Evolutionary conservation across 202 grass and related monocot species (phyloP).

Genomic region (Bolboschoenoplectus hybrid): DNA sequence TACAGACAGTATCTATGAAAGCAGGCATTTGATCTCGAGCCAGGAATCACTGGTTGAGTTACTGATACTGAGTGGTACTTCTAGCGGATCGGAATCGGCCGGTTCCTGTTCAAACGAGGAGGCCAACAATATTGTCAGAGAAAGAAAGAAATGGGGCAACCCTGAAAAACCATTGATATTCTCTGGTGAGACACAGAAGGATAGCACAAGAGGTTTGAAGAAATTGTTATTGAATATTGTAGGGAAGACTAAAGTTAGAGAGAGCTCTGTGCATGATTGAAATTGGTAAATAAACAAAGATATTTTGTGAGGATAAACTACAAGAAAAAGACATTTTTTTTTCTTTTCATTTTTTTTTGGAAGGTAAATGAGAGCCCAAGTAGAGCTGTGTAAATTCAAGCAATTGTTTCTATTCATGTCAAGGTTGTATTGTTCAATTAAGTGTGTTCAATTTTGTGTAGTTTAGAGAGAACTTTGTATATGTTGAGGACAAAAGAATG

Average conservation of each 20-base stretch:
- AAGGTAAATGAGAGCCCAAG: neutral
- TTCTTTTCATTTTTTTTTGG: neutral
- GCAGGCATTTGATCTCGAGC: slow-evolving; percentile 8
- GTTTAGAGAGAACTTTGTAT: neutral
- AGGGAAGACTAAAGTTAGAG: slow-evolving; percentile 28
- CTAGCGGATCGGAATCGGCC: slow-evolving; percentile 3
- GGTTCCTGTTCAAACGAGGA: neutral
- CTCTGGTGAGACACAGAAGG: slow-evolving; percentile 9
- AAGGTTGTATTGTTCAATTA: neutral
- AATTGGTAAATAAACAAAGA: slow-evolving; percentile 7
- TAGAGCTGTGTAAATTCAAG: neutral
- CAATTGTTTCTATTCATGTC: no score
- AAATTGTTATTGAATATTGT: slow-evolving; percentile 33
- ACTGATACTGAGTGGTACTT: neutral
- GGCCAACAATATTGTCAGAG: neutral
- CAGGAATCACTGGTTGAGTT: slow-evolving; percentile 3
- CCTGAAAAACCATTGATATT: slow-evolving; percentile 16
- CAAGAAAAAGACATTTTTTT: neutral
- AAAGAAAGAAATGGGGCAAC: slow-evolving; percentile 37
- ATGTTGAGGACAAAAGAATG: neutral
- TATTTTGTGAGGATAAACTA: neutral
- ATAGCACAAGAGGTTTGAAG: slow-evolving; percentile 22
- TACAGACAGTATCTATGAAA: neutral
- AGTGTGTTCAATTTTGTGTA: neutral
- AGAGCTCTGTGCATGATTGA: slow-evolving; percentile 1